Conservation (phyloP, 768 basidiomycete species). For the Kwoniella dejecticola region DNA sequence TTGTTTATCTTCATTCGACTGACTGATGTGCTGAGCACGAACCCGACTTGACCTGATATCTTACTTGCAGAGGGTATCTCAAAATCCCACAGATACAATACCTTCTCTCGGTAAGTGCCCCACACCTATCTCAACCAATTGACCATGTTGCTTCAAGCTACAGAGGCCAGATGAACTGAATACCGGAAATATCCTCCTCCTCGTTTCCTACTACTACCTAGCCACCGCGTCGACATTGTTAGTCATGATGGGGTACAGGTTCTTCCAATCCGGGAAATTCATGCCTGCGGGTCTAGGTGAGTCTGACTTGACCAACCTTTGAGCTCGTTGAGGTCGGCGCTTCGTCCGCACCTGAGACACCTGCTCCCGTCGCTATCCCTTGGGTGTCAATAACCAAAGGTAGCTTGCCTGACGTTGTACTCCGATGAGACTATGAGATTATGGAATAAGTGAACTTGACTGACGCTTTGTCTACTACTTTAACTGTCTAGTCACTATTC, state of each 20-base stretch:
- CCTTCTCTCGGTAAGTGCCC: slow-evolving; percentile 17
- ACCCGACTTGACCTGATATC: neutral
- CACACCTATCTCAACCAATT: neutral
- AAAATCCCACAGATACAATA: slow-evolving; percentile 13
- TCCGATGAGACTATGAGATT: too few species aligned
- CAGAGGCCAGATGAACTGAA: neutral
- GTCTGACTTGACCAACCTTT: neutral
- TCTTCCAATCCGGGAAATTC: slow-evolving; percentile 20
- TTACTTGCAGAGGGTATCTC: slow-evolving; percentile 14
- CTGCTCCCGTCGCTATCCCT: neutral
- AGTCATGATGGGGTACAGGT: slow-evolving; percentile 17
- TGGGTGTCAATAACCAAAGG: neutral
- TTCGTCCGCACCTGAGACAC: neutral
- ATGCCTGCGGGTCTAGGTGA: slow-evolving; percentile 31
- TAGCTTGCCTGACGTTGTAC: too few species aligned
- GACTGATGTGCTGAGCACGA: neutral
- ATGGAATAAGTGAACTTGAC: too few species aligned
- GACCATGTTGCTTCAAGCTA: neutral
- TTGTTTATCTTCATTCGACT: neutral
- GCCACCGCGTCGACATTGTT: slow-evolving; percentile 3
- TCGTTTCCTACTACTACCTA: too few species aligned
- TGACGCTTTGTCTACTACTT: neutral
- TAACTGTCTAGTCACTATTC: neutral
- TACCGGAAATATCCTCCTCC: too few species aligned
- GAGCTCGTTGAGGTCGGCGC: neutral